phyloP scores from a whole-genome alignment of 1,284 basidiomycete genomes.

The Malassezia psittaci region DNA sequence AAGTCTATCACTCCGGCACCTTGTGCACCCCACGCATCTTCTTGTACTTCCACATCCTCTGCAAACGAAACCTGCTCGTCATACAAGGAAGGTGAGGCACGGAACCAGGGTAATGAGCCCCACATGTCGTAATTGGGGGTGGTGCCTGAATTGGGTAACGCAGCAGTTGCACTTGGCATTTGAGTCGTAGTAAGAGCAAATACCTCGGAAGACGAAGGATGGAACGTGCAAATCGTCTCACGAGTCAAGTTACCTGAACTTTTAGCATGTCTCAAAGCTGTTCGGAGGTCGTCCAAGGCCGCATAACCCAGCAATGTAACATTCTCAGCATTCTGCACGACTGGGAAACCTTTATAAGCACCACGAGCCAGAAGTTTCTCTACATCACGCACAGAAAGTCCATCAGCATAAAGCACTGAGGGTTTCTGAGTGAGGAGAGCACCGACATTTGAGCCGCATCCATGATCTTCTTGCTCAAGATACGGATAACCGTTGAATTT shows the following conservation, averaged over 20 bases:
- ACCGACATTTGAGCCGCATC: constrained; percentile 77
- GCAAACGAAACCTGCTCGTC: neutral
- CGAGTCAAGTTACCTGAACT: constrained; percentile 19
- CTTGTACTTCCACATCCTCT: neutral
- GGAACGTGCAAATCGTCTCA: constrained; percentile 34
- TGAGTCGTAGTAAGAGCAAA: constrained; percentile 8
- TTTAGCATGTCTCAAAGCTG: constrained; percentile 62
- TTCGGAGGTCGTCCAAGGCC: constrained; percentile 70
- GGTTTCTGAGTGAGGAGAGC: constrained; percentile 77
- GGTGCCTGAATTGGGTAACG: neutral
- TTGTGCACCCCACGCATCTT: neutral
- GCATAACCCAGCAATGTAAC: constrained; percentile 74
- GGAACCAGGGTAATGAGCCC: neutral
- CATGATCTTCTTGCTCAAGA: constrained; percentile 68
- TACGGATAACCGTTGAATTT: constrained; percentile 94
- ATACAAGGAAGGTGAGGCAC: neutral
- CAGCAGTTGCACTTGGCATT: neutral
- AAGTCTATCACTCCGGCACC: neutral
- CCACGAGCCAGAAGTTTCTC: constrained; percentile 44
- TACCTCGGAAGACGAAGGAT: constrained; percentile 5
- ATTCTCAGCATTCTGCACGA: constrained; percentile 56
- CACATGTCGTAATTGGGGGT: neutral
- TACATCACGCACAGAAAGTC: constrained; percentile 66
- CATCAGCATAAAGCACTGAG: constrained; percentile 62
- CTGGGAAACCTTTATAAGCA: constrained; percentile 79